Evolutionary conservation across 768 basidiomycete genomes (phyloP).

Genomic region (Hericium erinaceus): DNA sequence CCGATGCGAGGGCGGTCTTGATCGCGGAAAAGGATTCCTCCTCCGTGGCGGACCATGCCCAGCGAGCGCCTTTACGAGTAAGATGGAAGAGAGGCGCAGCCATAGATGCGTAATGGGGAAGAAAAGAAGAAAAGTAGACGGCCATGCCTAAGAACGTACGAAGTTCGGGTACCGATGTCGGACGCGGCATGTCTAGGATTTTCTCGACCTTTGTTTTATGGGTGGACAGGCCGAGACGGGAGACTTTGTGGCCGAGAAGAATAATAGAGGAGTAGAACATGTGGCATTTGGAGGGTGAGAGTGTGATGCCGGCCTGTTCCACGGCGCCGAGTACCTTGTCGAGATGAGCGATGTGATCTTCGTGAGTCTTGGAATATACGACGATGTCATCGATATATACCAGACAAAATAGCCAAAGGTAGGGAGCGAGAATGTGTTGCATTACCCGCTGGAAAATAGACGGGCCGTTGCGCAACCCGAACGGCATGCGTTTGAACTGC

Average conservation of each 20-base stretch:
- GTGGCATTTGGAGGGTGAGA: constrained; percentile 21
- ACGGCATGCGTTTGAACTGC: constrained; percentile 34
- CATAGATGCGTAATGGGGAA: constrained; percentile 27
- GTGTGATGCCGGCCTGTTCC: constrained; percentile 8
- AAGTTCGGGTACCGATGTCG: constrained; percentile 1
- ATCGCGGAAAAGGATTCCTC: constrained; percentile 21
- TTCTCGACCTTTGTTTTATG: too few relatives aligned
- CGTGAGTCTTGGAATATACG: too few relatives aligned
- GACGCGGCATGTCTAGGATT: too few relatives aligned
- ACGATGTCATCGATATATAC: too few relatives aligned
- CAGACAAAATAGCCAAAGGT: too few relatives aligned
- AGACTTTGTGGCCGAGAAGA: too few relatives aligned
- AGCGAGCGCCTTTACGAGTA: constrained; percentile 19
- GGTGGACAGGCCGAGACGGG: too few relatives aligned
- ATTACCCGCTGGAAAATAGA: constrained; percentile 34
- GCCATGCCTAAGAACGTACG: constrained; percentile 28
- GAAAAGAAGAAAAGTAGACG: constrained; percentile 28
- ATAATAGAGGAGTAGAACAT: not conserved
- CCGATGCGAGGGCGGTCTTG: constrained; percentile 22
- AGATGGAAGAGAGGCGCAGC: constrained; percentile 26
- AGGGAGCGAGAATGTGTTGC: constrained; percentile 8
- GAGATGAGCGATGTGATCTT: not conserved
- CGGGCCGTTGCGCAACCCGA: constrained; percentile 23
- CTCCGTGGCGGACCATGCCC: constrained; percentile 18
- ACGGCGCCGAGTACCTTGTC: constrained; percentile 25